Percentiles rank a stretch among this genome's conserved stretches.
phyloP scores from a whole-genome alignment of 2,329 filamentous ascomycete species.

The Thelonectria blattea region DNA sequence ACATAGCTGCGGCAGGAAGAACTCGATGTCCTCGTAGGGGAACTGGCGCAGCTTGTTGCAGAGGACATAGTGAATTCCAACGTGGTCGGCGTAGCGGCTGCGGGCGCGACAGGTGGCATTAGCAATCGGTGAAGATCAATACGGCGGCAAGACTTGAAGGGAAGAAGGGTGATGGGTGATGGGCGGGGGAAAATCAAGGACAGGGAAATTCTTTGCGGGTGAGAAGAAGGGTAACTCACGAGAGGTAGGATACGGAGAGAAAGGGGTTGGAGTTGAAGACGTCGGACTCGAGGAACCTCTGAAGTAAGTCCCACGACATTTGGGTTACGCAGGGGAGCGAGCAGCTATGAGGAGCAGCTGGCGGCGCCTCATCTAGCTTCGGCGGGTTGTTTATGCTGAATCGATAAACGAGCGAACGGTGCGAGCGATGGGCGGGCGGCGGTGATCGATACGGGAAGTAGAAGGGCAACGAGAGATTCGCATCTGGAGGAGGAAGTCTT shows the following conservation, averaged over 20 bases:
- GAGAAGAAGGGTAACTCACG: conserved; percentile 61
- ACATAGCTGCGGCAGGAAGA: conserved; percentile 87
- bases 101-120: conserved; percentile 36
- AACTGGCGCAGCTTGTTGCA: conserved; percentile 90
- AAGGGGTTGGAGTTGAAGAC: conserved; percentile 93
- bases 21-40: conserved; percentile 89
- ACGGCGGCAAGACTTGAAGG: conserved; percentile 5
- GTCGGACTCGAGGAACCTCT: conserved; percentile 91
- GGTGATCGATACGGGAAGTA: conserved; percentile 2
- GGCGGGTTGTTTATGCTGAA: conserved; percentile 30
- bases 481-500: conserved; percentile 15
- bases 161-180: neutral
- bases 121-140: conserved; percentile 32
- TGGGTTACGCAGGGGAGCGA: conserved; percentile 47
- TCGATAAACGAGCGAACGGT: conserved; percentile 14
- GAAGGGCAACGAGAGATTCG: conserved; percentile 5
- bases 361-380: conserved; percentile 48
- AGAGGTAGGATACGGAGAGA: conserved; percentile 86
- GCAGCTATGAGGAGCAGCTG: conserved; percentile 39
- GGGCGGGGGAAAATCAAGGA: neutral
- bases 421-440: conserved; percentile 1
- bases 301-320: conserved; percentile 86
- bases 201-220: neutral
- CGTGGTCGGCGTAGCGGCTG: conserved; percentile 87
- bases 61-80: conserved; percentile 87